Evolutionary conservation across 164 flowering plant genomes (phyloP).

Genomic region (Protea cynaroides): DNA sequence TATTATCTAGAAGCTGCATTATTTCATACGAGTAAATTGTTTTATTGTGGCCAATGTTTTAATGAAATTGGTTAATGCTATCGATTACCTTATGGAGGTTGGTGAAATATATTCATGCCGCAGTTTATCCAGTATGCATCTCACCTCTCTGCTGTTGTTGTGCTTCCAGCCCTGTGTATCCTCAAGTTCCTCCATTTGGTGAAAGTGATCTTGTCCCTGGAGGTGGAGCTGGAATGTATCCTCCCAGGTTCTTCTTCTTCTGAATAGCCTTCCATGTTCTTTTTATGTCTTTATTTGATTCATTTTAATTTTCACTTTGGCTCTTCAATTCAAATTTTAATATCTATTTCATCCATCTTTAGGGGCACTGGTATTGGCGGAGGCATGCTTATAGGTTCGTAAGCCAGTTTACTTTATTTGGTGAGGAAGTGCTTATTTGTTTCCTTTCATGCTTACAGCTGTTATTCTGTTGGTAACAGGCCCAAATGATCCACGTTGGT

Average conservation of each 20-base stretch:
- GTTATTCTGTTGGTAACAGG: constrained; percentile 34
- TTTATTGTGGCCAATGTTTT: too few relatives aligned
- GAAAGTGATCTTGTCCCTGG: constrained; percentile 61
- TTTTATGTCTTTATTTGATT: neutral
- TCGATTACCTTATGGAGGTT: neutral
- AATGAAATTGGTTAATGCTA: neutral
- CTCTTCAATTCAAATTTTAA: neutral
- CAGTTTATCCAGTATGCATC: neutral
- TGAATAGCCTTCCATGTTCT: neutral
- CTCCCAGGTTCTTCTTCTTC: constrained; percentile 36
- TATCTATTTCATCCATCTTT: constrained; percentile 14
- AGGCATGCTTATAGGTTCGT: constrained; percentile 65
- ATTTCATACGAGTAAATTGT: too few relatives aligned
- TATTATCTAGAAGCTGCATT: too few relatives aligned
- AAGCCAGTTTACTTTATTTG: neutral
- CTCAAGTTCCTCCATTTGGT: constrained; percentile 47
- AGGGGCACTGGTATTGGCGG: constrained; percentile 54
- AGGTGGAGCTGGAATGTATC: constrained; percentile 67
- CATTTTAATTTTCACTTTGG: neutral
- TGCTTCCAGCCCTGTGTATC: constrained; percentile 30
- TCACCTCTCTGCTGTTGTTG: neutral
- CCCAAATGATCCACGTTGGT: constrained; percentile 69
- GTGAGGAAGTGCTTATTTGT: too few relatives aligned
- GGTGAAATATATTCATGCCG: neutral
- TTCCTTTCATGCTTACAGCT: neutral